These are phyloP conservation scores for Floccularia luteovirens DNA, from an alignment of 768 basidiomycete species.

Conservation along the genomic window DNA sequence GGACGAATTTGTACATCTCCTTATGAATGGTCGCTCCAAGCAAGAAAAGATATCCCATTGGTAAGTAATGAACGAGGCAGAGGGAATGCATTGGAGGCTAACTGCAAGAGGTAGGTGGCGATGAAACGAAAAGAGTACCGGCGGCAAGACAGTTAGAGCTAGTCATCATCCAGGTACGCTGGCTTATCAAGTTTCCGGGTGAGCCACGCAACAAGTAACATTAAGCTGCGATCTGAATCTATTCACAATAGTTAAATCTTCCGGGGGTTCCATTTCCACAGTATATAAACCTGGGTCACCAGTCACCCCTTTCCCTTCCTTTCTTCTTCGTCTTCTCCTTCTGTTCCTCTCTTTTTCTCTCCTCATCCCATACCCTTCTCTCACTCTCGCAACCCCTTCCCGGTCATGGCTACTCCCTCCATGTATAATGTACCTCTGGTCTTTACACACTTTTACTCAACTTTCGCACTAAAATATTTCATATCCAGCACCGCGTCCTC, in stretches of 20 bases:
- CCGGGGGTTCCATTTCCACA: slow-evolving; percentile 15
- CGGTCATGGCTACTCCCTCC: neutral
- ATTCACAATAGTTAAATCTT: slow-evolving; percentile 13
- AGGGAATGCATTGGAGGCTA: no score
- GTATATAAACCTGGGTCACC: slow-evolving; percentile 15
- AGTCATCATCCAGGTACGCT: neutral
- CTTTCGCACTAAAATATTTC: neutral
- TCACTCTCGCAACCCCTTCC: neutral
- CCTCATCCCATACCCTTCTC: neutral
- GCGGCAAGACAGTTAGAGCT: neutral
- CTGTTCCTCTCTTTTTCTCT: slow-evolving; percentile 2
- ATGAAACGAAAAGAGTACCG: no score
- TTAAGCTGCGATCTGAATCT: slow-evolving; percentile 13
- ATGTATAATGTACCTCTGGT: neutral
- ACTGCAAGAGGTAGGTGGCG: no score
- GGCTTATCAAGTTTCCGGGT: slow-evolving; percentile 5
- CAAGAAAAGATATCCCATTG: no score
- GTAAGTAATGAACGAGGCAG: no score
- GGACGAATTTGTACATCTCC: no score
- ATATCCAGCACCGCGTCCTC: slow-evolving; percentile 6
- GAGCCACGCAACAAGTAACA: slow-evolving; percentile 7
- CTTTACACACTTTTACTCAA: neutral
- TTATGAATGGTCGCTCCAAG: no score
- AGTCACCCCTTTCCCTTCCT: slow-evolving; percentile 1
- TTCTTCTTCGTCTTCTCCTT: slow-evolving; percentile 6